Percentiles rank a stretch among this genome's conserved stretches.
Evolutionary conservation across 169 alveolate genomes (phyloP).

Genomic region (Plasmodium adleri): DNA sequence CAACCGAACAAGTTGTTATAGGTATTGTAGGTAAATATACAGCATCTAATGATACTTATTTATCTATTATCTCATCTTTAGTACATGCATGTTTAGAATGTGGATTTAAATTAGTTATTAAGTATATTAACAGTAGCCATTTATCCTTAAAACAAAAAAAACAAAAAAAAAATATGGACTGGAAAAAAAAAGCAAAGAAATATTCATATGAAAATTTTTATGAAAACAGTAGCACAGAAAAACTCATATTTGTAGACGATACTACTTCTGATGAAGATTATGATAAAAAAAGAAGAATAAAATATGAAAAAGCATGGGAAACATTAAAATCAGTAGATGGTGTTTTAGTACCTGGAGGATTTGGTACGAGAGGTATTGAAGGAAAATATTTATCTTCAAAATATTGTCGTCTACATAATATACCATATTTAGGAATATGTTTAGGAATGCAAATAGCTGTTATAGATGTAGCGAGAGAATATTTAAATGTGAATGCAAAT

Average conservation of each 20-base stretch:
- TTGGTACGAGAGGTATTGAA: constrained; percentile 94
- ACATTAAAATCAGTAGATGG: constrained; percentile 88
- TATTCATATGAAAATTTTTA: constrained; percentile 14
- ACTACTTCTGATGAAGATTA: constrained; percentile 77
- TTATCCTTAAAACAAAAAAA: constrained; percentile 78
- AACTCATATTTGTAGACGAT: constrained; percentile 44
- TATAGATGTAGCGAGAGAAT: constrained; percentile 87
- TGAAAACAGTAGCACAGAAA: constrained; percentile 14
- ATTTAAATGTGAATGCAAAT: constrained; percentile 86
- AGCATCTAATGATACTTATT: constrained; percentile 93
- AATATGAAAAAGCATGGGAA: constrained; percentile 84
- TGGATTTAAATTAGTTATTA: constrained; percentile 82
- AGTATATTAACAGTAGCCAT: constrained; percentile 87
- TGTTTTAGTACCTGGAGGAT: constrained; percentile 96
- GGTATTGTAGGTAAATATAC: constrained; percentile 96
- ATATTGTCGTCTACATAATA: constrained; percentile 90
- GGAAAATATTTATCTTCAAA: constrained; percentile 92
- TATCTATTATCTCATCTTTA: constrained; percentile 94
- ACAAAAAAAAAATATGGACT: constrained; percentile 47
- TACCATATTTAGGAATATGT: constrained; percentile 95
- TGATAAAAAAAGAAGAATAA: constrained; percentile 58
- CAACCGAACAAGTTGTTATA: constrained; percentile 81
- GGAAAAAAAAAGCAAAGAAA: constrained; percentile 27
- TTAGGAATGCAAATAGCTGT: constrained; percentile 96
- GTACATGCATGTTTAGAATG: constrained; percentile 94